phyloP scores from a whole-genome alignment of 306 rosid genomes.

The Rubus parviflorus region DNA sequence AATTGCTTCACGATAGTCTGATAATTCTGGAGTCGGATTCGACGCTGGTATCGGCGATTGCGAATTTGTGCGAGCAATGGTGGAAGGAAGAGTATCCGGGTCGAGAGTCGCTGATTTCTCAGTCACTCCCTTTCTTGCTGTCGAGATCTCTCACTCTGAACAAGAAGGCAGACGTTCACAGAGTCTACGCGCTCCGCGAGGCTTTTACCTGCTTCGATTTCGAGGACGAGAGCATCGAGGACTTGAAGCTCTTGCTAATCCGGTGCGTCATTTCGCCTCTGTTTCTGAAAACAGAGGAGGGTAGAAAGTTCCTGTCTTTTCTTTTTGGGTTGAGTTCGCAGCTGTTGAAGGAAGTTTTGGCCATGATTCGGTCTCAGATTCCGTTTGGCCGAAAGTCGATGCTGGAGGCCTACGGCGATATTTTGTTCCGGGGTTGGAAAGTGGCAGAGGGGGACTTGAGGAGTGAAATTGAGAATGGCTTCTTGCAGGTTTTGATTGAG shows the following conservation, averaged over 20 bases:
- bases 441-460: slow-evolving; percentile 42
- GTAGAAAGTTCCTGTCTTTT: slow-evolving; percentile 70
- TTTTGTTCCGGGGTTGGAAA: slow-evolving; percentile 87
- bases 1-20: slow-evolving; percentile 58
- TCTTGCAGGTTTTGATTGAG: slow-evolving; percentile 77
- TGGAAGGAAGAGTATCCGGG: slow-evolving; percentile 76
- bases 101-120: slow-evolving; percentile 68
- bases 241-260: slow-evolving; percentile 62
- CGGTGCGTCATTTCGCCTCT: slow-evolving; percentile 73
- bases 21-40: slow-evolving; percentile 59
- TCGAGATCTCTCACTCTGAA: slow-evolving; percentile 60
- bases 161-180: slow-evolving; percentile 82
- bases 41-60: slow-evolving; percentile 52
- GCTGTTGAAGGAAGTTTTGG: slow-evolving; percentile 71
- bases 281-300: slow-evolving; percentile 77
- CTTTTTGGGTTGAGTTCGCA: slow-evolving; percentile 62
- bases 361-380: slow-evolving; percentile 82
- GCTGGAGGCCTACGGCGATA: slow-evolving; percentile 81
- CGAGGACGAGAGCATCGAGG: slow-evolving; percentile 77
- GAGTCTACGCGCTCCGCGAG: slow-evolving; percentile 69
- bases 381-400: slow-evolving; percentile 85
- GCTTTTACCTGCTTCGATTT: slow-evolving; percentile 74
- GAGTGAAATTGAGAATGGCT: slow-evolving; percentile 62
- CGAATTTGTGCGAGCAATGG: slow-evolving; percentile 72
- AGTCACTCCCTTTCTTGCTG: slow-evolving; percentile 67